phyloP scores from a whole-genome alignment of 2,329 filamentous ascomycete genomes.

The Fusarium robinianum region DNA sequence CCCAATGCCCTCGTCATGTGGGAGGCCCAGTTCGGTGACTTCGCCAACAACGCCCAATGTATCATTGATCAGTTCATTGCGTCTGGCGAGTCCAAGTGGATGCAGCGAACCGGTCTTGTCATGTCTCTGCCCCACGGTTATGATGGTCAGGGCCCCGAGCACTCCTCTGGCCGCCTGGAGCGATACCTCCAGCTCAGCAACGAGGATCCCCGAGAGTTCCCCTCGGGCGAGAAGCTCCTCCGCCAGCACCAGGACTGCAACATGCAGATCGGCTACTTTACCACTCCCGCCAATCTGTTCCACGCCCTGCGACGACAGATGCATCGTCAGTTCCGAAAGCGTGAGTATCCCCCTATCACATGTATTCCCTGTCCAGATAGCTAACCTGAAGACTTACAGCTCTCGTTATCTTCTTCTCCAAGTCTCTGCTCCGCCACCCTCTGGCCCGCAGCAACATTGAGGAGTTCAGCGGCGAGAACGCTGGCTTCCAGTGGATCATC shows the following conservation, averaged over 20 bases:
- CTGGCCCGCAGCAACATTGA: conserved; percentile 87
- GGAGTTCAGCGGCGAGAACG: conserved; percentile 81
- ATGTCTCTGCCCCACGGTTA: conserved; percentile 97
- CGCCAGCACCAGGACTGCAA: conserved; percentile 99
- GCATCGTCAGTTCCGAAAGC: conserved; percentile 99
- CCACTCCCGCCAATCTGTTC: conserved; percentile 94
- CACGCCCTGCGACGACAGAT: conserved; percentile 96
- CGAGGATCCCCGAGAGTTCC: conserved; percentile 94
- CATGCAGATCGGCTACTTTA: conserved; percentile 98
- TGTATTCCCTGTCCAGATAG: conserved; percentile 1
- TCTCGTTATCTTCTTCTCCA: conserved; percentile 97
- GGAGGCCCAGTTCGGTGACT: conserved; percentile 99
- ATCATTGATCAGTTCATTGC: conserved; percentile 99
- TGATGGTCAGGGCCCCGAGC: conserved; percentile 96
- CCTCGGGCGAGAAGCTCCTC: conserved; percentile 82
- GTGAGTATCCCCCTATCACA: conserved; percentile 58
- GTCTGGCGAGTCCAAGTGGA: conserved; percentile 97
- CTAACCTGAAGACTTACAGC: conserved; percentile 55
- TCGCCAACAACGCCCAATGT: conserved; percentile 98
- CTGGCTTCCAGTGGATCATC: conserved; percentile 97
- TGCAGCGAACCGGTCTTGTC: conserved; percentile 94
- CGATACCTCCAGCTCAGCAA: conserved; percentile 97
- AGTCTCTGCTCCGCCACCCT: conserved; percentile 92
- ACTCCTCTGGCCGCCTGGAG: conserved; percentile 96
- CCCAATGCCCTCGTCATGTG: conserved; percentile 98